These are phyloP conservation scores for Moniliella sp. DNA, from an alignment of 1,284 basidiomycete genomes.

Conservation along the genomic window DNA sequence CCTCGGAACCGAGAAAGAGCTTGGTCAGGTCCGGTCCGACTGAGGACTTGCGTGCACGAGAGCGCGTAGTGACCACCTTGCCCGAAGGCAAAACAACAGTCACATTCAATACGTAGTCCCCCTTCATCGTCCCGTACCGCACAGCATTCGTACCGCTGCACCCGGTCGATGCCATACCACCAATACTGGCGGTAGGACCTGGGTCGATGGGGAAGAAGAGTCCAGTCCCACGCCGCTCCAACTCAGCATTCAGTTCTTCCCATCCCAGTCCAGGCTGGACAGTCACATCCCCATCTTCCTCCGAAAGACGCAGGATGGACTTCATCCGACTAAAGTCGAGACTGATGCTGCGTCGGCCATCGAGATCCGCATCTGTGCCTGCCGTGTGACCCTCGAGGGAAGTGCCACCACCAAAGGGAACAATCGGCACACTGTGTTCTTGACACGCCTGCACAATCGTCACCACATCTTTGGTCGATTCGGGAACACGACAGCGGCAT, in stretches of 20 bases:
- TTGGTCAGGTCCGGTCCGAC: constrained; percentile 76
- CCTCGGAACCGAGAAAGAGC: constrained; percentile 88
- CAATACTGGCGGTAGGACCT: constrained; percentile 54
- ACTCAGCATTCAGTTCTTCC: constrained; percentile 61
- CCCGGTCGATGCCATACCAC: constrained; percentile 61
- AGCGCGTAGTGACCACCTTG: constrained; percentile 75
- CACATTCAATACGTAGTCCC: constrained; percentile 16
- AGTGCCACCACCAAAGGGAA: constrained; percentile 50
- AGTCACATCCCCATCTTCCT: constrained; percentile 17
- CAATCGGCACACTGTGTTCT: constrained; percentile 49
- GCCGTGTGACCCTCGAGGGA: constrained; percentile 27
- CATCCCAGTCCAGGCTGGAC: constrained; percentile 52
- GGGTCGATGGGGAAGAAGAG: constrained; percentile 63
- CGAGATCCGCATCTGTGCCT: constrained; percentile 1
- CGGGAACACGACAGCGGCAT: constrained; percentile 1
- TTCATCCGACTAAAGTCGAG: constrained; percentile 71
- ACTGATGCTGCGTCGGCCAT: constrained; percentile 38
- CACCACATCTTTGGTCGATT: not conserved
- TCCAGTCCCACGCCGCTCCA: constrained; percentile 50
- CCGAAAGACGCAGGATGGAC: constrained; percentile 39
- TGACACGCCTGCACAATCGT: constrained; percentile 38
- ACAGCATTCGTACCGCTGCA: constrained; percentile 54
- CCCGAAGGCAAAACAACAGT: constrained; percentile 56
- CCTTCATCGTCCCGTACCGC: constrained; percentile 64
- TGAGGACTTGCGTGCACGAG: constrained; percentile 60